These are phyloP conservation scores for Xanthoceras sorbifolium DNA, from an alignment of 345 rosid species.

Conservation along the genomic window DNA sequence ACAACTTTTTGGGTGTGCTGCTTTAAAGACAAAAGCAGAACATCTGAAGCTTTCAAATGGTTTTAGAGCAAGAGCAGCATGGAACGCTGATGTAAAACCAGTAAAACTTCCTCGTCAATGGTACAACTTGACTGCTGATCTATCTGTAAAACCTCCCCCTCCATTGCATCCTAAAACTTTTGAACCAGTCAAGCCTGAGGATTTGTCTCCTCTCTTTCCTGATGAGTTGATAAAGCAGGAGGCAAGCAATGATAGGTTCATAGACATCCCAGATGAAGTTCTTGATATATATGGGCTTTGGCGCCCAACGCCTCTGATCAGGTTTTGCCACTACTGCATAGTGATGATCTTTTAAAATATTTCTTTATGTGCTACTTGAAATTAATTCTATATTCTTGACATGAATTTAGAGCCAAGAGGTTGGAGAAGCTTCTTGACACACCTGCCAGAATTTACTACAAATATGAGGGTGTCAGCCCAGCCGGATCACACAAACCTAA, in stretches of 20 bases:
- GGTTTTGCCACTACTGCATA: constrained; percentile 40
- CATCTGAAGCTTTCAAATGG: constrained; percentile 39
- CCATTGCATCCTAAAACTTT: constrained; percentile 75
- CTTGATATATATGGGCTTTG: constrained; percentile 77
- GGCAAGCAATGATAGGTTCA: constrained; percentile 59
- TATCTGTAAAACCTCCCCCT: constrained; percentile 82
- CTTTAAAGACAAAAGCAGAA: constrained; percentile 27
- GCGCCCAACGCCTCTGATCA: constrained; percentile 95
- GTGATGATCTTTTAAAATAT: neutral
- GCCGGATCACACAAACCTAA: constrained; percentile 98
- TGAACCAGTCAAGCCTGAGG: constrained; percentile 70
- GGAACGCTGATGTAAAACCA: constrained; percentile 25
- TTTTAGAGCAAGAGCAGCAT: constrained; percentile 45
- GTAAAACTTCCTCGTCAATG: constrained; percentile 61
- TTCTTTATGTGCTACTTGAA: neutral
- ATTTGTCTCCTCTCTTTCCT: constrained; percentile 78
- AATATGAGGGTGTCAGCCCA: constrained; percentile 94
- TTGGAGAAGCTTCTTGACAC: constrained; percentile 88
- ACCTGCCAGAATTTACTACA: constrained; percentile 90
- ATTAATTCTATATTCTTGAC: constrained; percentile 3
- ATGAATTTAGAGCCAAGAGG: constrained; percentile 77
- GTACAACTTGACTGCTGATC: constrained; percentile 85
- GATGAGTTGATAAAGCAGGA: constrained; percentile 87
- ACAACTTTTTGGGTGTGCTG: constrained; percentile 30
- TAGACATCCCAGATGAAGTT: constrained; percentile 89